phyloP scores from a whole-genome alignment of 169 alveolate genomes.

The Babesia ovis region DNA sequence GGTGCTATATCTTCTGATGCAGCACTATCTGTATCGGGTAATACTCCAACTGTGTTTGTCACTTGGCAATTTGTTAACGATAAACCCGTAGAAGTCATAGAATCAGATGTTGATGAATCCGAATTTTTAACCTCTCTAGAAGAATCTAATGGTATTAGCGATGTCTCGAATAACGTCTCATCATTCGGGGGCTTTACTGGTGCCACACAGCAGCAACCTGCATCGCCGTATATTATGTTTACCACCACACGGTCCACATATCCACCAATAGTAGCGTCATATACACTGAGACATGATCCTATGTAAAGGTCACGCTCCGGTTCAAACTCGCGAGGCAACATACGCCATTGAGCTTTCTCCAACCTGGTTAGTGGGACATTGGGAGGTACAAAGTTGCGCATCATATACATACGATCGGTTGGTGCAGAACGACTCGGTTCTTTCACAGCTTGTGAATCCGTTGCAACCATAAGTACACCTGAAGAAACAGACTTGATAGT shows the following conservation, averaged over 20 bases:
- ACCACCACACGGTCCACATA: constrained; percentile 43
- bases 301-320: constrained; percentile 43
- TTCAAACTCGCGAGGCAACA: constrained; percentile 50
- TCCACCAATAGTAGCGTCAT: constrained; percentile 26
- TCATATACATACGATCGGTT: constrained; percentile 50
- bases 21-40: background rate
- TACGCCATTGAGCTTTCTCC: constrained; percentile 66
- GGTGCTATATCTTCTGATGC: background rate
- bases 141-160: background rate
- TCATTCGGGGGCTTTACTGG: constrained; percentile 59
- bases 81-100: background rate
- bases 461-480: constrained; percentile 44
- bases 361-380: constrained; percentile 50
- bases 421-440: background rate
- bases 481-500: constrained; percentile 41
- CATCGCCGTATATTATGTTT: constrained; percentile 26
- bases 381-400: constrained; percentile 67
- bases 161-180: constrained; percentile 30
- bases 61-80: background rate
- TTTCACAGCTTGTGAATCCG: background rate
- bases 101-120: background rate
- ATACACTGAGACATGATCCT: constrained; percentile 59
- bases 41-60: background rate
- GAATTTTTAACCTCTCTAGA: background rate
- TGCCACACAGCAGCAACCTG: constrained; percentile 26